A percentile compares a stretch with the other conserved stretches of the same genome.
Evolutionary conservation across 2,329 filamentous ascomycete genomes (phyloP).

Genomic region (Epichloe hybrida): DNA sequence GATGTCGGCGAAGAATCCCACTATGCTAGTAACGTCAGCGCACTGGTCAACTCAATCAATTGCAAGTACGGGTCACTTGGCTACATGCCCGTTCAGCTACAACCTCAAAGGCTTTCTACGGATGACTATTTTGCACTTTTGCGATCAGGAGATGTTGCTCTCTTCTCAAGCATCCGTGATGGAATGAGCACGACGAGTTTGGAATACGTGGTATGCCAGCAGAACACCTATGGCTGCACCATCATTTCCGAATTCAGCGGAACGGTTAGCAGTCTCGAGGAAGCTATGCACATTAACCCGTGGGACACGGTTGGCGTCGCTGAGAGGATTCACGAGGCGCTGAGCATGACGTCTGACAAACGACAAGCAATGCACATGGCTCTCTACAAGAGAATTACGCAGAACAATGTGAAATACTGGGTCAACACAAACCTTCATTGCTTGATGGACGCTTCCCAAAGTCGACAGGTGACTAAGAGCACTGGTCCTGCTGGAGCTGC

Average conservation of each 20-base stretch:
- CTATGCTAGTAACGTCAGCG: slow-evolving; percentile 74
- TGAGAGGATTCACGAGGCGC: slow-evolving; percentile 63
- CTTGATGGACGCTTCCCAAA: slow-evolving; percentile 1
- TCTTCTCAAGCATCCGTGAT: slow-evolving; percentile 89
- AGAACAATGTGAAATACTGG: slow-evolving; percentile 4
- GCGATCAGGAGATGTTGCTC: slow-evolving; percentile 72
- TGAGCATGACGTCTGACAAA: slow-evolving; percentile 57
- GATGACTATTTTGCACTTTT: slow-evolving; percentile 89
- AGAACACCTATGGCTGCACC: slow-evolving; percentile 69
- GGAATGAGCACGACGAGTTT: slow-evolving; percentile 97
- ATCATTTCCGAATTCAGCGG: slow-evolving; percentile 97
- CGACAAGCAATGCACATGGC: slow-evolving; percentile 23
- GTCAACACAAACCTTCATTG: not conserved
- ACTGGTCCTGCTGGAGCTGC: not conserved
- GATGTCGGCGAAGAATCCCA: slow-evolving; percentile 66
- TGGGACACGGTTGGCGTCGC: slow-evolving; percentile 82
- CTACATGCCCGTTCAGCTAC: slow-evolving; percentile 87
- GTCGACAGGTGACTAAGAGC: not conserved
- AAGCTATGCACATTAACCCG: slow-evolving; percentile 89
- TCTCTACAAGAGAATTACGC: slow-evolving; percentile 2
- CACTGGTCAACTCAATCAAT: slow-evolving; percentile 81
- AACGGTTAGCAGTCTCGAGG: slow-evolving; percentile 69
- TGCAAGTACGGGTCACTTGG: slow-evolving; percentile 75
- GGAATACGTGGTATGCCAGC: slow-evolving; percentile 86
- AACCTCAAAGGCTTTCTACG: slow-evolving; percentile 75